Percentiles rank a stretch among this genome's conserved stretches.
Evolutionary conservation across 495 filamentous ascomycete species (phyloP).

Genomic region (Neurospora sublineolata): DNA sequence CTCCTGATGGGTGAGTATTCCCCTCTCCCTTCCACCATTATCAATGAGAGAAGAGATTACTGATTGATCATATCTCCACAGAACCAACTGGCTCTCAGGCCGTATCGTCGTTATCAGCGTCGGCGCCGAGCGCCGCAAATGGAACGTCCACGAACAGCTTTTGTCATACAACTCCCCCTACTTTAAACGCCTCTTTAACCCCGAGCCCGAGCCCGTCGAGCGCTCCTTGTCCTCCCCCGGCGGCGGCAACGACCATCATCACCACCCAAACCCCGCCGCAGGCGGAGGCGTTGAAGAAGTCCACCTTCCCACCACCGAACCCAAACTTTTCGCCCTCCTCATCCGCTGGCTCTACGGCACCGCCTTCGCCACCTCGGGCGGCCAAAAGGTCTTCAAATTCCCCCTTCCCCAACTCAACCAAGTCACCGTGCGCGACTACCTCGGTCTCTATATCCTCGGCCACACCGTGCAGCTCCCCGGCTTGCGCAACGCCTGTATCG

Average conservation of each 20-base stretch:
- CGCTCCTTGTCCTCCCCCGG: not conserved
- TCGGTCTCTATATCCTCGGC: slow-evolving; percentile 20
- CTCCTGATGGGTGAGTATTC: not conserved
- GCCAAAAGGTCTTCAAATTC: slow-evolving; percentile 8
- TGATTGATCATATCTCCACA: not conserved
- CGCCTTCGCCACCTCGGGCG: slow-evolving; percentile 5
- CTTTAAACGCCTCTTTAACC: slow-evolving; percentile 10
- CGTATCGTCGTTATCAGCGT: slow-evolving; percentile 13
- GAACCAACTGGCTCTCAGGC: slow-evolving; percentile 11
- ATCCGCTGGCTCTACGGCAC: slow-evolving; percentile 22
- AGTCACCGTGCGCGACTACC: slow-evolving; percentile 15
- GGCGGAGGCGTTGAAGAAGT: slow-evolving; percentile 2
- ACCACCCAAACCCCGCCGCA: not conserved
- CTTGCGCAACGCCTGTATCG: slow-evolving; percentile 12
- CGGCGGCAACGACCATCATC: not conserved
- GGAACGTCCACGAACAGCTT: slow-evolving; percentile 18
- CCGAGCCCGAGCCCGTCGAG: not conserved
- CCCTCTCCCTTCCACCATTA: not conserved
- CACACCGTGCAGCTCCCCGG: slow-evolving; percentile 11
- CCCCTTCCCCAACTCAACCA: slow-evolving; percentile 6
- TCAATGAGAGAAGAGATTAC: not conserved
- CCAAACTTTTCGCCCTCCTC: slow-evolving; percentile 15
- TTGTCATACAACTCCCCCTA: slow-evolving; percentile 12
- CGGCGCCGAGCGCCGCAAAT: slow-evolving; percentile 8
- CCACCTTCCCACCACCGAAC: slow-evolving; percentile 7